These are phyloP conservation scores for Margaritispora aquatica DNA, from an alignment of 495 filamentous ascomycete species.

Conservation along the genomic window DNA sequence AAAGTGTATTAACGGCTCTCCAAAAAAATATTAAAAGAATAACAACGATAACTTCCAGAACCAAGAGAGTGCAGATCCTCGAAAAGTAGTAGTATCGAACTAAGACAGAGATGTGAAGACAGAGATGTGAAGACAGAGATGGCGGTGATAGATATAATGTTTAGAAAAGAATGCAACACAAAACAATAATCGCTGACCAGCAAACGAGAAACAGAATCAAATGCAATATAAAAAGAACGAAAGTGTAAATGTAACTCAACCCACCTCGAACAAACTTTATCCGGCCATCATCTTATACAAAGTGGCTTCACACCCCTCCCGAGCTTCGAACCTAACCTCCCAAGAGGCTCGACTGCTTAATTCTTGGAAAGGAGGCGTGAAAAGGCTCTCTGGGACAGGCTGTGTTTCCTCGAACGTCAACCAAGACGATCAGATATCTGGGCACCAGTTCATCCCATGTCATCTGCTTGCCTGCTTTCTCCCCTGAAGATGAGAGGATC, in stretches of 20 bases:
- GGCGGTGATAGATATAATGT: too few species aligned
- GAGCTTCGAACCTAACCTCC: background rate
- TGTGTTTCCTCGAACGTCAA: too few species aligned
- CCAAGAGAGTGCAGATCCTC: background rate
- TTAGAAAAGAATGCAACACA: too few species aligned
- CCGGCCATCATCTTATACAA: background rate
- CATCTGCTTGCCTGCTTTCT: too few species aligned
- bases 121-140: too few species aligned
- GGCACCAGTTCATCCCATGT: background rate
- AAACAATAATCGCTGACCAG: background rate
- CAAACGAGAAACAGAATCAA: background rate
- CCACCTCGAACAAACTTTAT: background rate
- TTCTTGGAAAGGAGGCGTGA: background rate
- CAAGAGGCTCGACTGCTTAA: background rate
- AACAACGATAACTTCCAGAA: too few species aligned
- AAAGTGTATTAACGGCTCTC: too few species aligned
- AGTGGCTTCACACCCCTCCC: too few species aligned
- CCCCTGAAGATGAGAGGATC: too few species aligned
- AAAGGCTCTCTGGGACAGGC: background rate
- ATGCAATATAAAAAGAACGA: background rate
- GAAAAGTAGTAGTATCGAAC: background rate
- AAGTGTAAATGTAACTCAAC: background rate
- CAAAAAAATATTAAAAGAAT: too few species aligned
- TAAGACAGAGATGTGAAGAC: background rate
- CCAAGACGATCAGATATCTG: background rate